Base-by-base conservation (phyloP, 2,329 filamentous ascomycete species). In the Phialophora verrucosa region DNA sequence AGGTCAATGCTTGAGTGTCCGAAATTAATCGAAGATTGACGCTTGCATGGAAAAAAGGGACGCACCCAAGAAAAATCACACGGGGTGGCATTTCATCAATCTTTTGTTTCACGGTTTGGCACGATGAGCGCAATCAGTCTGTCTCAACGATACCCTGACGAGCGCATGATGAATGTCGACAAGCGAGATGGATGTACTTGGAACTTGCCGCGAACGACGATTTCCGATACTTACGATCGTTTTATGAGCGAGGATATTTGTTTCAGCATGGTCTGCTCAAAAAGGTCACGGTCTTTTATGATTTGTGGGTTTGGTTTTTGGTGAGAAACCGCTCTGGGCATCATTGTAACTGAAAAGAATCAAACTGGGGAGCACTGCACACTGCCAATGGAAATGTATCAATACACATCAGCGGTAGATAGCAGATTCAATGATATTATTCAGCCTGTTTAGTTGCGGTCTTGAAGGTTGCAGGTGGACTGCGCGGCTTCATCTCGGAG, bases 321-420 rank as follows among this genome's bases (percentile, higher is more conserved):
- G 56, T 17, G 59, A 20, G 32, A 55, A 59, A 42, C 31, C n/a
- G 27, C 5, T 42, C 11, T 17, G 42, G 59, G 27, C n/a, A 56
- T 25, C 42, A 56, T 55, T 58, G 59, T 38, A 54, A 58, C 62
- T 14, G 47, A 54, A 62, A 59, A 35, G 27, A 31, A 49, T 23
- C 17, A 38, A 35, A 62, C 5, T n/a, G 32, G 12, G 49, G 31
- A 51, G 35, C 31, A 47, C 51, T 66, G 63, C 66, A 67, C 58
- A 68, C 54, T 64, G 59, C 65, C 63, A 59, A 50, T 58, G 63
- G 59, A 57, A 62, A 25, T 68, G 66, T 68, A 68, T 60, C 66
- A 67, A 62, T 61, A 68, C 20, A 58, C 32, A 32, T 27, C 35
- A 25, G 47, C 25, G 62, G 65, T 68, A 65, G 59, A 63, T 68